Base-by-base conservation (phyloP, 2,329 filamentous ascomycete species). In the Fonsecaea erecta region DNA sequence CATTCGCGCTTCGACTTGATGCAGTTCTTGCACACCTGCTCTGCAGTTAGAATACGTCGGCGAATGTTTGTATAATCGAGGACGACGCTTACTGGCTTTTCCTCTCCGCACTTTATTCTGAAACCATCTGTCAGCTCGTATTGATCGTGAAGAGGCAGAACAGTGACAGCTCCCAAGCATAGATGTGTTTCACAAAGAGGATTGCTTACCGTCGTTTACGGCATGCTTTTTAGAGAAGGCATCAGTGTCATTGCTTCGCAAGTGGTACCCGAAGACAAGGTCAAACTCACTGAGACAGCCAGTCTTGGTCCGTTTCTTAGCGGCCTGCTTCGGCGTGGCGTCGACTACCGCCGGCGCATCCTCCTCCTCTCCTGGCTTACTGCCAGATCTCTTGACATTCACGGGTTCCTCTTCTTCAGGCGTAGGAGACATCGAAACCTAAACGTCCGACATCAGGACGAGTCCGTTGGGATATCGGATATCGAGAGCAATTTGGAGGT, bases 91-190 rank as follows among this genome's bases (percentile, higher is more conserved):
- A 76, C 76, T 14, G 79, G 79, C 64, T 80, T 81, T 73, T 92
- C 91, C 77, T 98, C 95, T 68, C 95, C 95, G 77, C 95, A 99
- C 79, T 98, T 99, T 78, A 99, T 98, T 68, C 57, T 60, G 34
- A 9, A 40, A 32, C 21, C 7, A 30, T 24, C 35, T 52, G 57
- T 60, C 26, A 60, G 57, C 37, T 34, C 28, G 35, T 52, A 5
- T 8, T 32, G 32, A 60, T 12, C 18, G 18, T 24, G 2, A 40
- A 37, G 3, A 11, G 43, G 5, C 43, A 21, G 7, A 5, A 43
- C 37, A n/a, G 12, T 11, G 32, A 43, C 6, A 43, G 34, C 8
- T 12, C n/a, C n/a, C 34, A 16, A 26, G 21, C 32, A 32, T 21
- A 26, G 32, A 35, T 5, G 3, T 18, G 14, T 34, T 8, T 35